Evolutionary conservation across 257 asterid genomes (phyloP).

Genomic region (Coffea canephora): DNA sequence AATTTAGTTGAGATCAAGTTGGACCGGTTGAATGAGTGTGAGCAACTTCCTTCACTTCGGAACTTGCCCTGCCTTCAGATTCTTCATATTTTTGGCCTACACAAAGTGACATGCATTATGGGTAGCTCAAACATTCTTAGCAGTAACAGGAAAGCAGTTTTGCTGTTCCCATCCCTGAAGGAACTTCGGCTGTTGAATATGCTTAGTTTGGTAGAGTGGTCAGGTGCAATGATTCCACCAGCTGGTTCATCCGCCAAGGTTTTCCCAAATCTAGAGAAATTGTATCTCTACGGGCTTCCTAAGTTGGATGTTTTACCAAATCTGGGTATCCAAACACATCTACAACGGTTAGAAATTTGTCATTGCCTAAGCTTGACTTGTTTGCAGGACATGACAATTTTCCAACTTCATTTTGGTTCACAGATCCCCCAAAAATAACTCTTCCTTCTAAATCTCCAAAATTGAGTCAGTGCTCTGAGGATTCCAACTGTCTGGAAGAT

Average conservation of each 20-base stretch:
- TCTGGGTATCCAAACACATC: no score
- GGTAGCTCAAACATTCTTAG: no score
- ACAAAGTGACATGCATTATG: neutral
- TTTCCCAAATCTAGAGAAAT: neutral
- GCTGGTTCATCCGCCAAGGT: neutral
- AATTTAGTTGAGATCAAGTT: neutral
- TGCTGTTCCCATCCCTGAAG: no score
- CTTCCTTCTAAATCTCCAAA: slow-evolving; percentile 2
- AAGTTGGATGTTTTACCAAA: neutral
- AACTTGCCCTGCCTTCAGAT: slow-evolving; percentile 7
- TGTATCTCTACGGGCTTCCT: neutral
- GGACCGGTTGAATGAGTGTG: neutral
- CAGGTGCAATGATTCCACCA: neutral
- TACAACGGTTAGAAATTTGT: no score
- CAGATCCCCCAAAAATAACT: no score
- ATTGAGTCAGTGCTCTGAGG: no score
- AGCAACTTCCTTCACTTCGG: slow-evolving; percentile 4
- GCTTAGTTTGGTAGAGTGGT: neutral
- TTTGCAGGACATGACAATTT: no score
- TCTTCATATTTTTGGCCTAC: neutral
- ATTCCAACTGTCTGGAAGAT: no score
- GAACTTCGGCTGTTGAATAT: neutral
- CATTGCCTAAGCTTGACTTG: no score
- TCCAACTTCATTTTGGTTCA: no score
- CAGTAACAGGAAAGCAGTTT: no score